These are phyloP conservation scores for Apiotrichum akiyoshidainum DNA, from an alignment of 1,284 basidiomycete genomes.

Conservation along the genomic window DNA sequence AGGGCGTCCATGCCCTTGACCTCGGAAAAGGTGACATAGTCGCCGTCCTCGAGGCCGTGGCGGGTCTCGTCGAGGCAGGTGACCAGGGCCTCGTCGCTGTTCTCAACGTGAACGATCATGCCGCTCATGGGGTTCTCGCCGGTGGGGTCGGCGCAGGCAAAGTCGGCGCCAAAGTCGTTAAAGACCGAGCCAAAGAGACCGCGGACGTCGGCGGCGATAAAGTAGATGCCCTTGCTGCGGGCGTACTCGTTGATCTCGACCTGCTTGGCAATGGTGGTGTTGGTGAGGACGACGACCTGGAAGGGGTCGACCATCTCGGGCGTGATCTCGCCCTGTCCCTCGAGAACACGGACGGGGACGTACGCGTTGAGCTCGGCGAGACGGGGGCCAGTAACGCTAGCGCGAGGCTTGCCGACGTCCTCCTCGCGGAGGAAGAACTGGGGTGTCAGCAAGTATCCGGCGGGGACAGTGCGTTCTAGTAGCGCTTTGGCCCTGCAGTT, in stretches of 20 bases:
- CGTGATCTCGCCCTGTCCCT: constrained; percentile 68
- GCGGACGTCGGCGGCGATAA: constrained; percentile 86
- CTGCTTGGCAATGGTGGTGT: constrained; percentile 73
- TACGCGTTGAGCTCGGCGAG: constrained; percentile 95
- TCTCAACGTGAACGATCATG: constrained; percentile 89
- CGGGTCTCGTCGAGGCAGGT: constrained; percentile 96
- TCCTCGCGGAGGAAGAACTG: constrained; percentile 91
- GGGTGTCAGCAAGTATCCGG: constrained; percentile 3
- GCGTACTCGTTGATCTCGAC: constrained; percentile 95
- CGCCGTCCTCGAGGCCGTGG: constrained; percentile 96
- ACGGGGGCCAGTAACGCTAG: constrained; percentile 79
- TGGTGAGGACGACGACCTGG: constrained; percentile 89
- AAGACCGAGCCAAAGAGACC: constrained; percentile 95
- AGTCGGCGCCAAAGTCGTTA: constrained; percentile 94
- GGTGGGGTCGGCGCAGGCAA: constrained; percentile 90
- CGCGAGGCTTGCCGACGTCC: constrained; percentile 85
- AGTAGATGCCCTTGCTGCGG: constrained; percentile 80
- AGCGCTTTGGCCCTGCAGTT: too few species aligned
- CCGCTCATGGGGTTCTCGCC: constrained; percentile 91
- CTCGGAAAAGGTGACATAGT: constrained; percentile 97
- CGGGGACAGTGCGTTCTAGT: too few species aligned
- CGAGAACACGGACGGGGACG: constrained; percentile 83
- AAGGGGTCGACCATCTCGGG: constrained; percentile 78
- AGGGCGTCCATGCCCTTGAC: constrained; percentile 92
- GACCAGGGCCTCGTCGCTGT: constrained; percentile 82